Base-by-base conservation (phyloP, 2,329 filamentous ascomycete species). In the Xylaria sp. region DNA sequence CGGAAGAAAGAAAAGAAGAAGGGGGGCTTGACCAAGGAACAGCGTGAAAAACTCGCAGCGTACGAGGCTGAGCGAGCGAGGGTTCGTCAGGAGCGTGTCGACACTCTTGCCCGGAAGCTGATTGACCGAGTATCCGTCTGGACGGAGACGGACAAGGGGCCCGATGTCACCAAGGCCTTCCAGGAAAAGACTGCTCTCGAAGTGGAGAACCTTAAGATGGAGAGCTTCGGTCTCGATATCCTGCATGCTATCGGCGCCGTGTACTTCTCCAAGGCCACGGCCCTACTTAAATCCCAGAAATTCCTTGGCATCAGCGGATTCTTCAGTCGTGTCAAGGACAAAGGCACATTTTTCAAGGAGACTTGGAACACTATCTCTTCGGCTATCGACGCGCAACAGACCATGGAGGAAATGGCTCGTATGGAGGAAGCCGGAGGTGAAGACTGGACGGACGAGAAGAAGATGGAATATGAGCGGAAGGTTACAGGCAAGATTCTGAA, bases 121-220 rank as follows among this genome's bases (percentile, higher is more conserved):
- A 83, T 96, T 69, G 93, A 98, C 80, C 92, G 94, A 67, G 89
- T 98, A 77, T 94, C 91, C 72, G 90, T 98, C 50, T 98, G 94
- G 95, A 98, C 96, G 5, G 96, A 99, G 84, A 98, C 95, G 3
- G 96, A 98, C 82, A 97, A 96, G 83, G 89, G 91, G 54, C 70
- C 82, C 16, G 94, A 97, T 75, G 93, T 98, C 68, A 98, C 95
- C 40, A 84, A 84, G 66, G 93, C 96, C 0, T 99, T 98, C 84
- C 91, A 94, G 79, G 93, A 95, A 79, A 98, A 99, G 88, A 98
- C 93, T 74, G 89, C 91, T 48, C 89, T 98, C 48, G 96, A 99
- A 82, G 93, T 97, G 29, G 96, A 99, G 84, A 97, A 98, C 78
- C 85, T 99, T 75, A 99, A 98, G 86, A 99, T 99, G 93, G 96